Base-by-base conservation (phyloP, 1,139 yeast genomes). In the Saccharomycopsis hybrid region DNA sequence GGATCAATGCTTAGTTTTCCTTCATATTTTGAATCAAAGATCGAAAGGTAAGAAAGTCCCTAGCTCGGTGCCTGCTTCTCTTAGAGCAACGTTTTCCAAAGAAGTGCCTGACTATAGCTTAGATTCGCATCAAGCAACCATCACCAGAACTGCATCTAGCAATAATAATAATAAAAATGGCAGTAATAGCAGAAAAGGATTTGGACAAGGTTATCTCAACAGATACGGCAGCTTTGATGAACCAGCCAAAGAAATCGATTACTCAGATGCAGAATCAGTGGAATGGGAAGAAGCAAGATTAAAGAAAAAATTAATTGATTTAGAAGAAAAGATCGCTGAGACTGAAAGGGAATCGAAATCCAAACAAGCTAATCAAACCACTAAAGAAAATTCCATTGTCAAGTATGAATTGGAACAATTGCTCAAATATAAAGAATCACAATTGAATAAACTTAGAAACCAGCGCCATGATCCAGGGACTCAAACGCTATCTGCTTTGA, bases 11-110 rank as follows among this genome's bases (percentile, higher is more conserved):
- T 70, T 89, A 58, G 95, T 87, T 37, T 89, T 87, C 58, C 72
- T 92, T 58, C 98, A 92, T 67, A 88, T 90, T 58, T 74, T 92
- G 60, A 88, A 89, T 66, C 96, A 90, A 66, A 77, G 97, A 59
- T 86, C 88, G 55, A 82, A 83, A 61, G 96, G 96, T 35, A 82
- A 83, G 59, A 73, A 94, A 54, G 81, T 92, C 36, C 98, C 98
- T 40, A 73, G 95, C 53, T 84, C 89, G n/a, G 90, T 92, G 3
- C 98, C 98, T n/a, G 86, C 92, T 1, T 80, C 94, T 5, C 72
- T 94, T 57, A 76, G 96, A 49, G 96, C 97, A 3, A 86, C 97
- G 0, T 90, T 90, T 65, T 85, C 88, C 40, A 89, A 89, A 67
- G 89, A 86, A 58, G 76, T 77, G 39, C 95, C 96, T 5, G 82